Base-by-base conservation (phyloP, 2,329 filamentous ascomycete species). In the Ascochyta clinopodiicola region DNA sequence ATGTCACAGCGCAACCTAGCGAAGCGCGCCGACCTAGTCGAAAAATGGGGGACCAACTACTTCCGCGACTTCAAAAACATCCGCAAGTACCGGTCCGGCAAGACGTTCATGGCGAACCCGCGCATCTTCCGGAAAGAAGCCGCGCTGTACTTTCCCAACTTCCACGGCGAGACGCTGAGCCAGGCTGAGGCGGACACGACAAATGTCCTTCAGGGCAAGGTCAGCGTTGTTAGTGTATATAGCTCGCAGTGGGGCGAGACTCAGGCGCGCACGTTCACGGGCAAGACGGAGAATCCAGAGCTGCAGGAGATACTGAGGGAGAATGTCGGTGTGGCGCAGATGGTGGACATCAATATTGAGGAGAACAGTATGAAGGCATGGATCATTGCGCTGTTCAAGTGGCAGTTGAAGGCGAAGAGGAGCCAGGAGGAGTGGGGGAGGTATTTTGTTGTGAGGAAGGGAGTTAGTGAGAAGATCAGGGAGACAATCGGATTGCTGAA, bases 51-150 rank as follows among this genome's bases (percentile, higher is more conserved):
- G 19, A 90, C 91, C 55, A 93, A 94, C 2, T 99, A 99, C 78
- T 99, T 96, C 80, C 90, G 92, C 75, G 94, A 99, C 82, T 97
- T 92, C 90, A 86, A 86, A 56, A 95, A 96, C 77, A 85, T 97
- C 76, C 82, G 88, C 22, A 75, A 77, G 63, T 88, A 95, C 62
- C 78, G 83, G 78, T 86, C 92, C 67, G 95, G 95, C 69, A 99
- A 99, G 78, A 92, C 92, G 22, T 99, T 97, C 78, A 80, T 94
- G 46, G 88, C 92, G 19, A 94, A 94, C 34, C 86, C 90, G 4
- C 83, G 89, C n/a, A 83, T 94, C 44, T 98, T 98, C 82, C 89
- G 88, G 69, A 84, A 84, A 62, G 91, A 96, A 35, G 84, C 87
- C 46, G 89, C 94, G 5, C 84, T 97, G 61, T 98, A 90, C 81